These are phyloP conservation scores for Talaromyces sp. DNA, from an alignment of 2,329 filamentous ascomycete genomes.

Conservation along the genomic window DNA sequence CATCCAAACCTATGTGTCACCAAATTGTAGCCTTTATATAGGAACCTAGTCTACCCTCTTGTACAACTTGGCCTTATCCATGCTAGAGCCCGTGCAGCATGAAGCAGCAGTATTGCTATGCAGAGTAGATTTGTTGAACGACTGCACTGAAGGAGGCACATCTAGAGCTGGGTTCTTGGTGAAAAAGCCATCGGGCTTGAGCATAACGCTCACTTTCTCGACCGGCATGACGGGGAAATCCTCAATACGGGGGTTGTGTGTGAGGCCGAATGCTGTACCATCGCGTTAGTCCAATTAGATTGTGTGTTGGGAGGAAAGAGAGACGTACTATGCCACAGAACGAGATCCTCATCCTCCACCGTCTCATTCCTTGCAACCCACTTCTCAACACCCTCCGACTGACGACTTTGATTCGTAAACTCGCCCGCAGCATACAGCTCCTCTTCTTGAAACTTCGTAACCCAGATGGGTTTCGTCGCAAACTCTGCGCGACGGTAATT, in stretches of 20 bases:
- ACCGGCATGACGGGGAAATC: conserved; percentile 68
- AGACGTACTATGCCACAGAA: conserved; percentile 42
- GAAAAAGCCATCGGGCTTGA: conserved; percentile 53
- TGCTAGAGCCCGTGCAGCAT: conserved; percentile 22
- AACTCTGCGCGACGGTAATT: conserved; percentile 54
- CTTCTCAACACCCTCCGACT: conserved; percentile 37
- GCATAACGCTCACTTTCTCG: conserved; percentile 50
- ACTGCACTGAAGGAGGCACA: conserved; percentile 42
- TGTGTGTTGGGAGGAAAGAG: conserved; percentile 21
- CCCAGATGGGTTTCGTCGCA: conserved; percentile 55
- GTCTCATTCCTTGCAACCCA: conserved; percentile 32
- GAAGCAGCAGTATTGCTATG: conserved; percentile 24
- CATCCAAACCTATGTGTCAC: not conserved
- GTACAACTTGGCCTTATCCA: conserved; percentile 32
- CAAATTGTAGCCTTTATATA: not conserved
- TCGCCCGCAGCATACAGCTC: conserved; percentile 54
- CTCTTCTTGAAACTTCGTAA: conserved; percentile 50
- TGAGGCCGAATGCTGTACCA: conserved; percentile 50
- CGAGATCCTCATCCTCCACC: conserved; percentile 41
- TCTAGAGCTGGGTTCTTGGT: conserved; percentile 51
- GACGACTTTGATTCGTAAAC: conserved; percentile 53
- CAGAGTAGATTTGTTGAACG: conserved; percentile 41
- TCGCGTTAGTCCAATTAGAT: not conserved
- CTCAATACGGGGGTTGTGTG: conserved; percentile 62
- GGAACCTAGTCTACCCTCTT: conserved; percentile 25